Evolutionary conservation across 2,329 filamentous ascomycete genomes (phyloP), one percentile per base, ranked within the genome.

Genomic region (Thermothelomyces thermophilus): DNA sequence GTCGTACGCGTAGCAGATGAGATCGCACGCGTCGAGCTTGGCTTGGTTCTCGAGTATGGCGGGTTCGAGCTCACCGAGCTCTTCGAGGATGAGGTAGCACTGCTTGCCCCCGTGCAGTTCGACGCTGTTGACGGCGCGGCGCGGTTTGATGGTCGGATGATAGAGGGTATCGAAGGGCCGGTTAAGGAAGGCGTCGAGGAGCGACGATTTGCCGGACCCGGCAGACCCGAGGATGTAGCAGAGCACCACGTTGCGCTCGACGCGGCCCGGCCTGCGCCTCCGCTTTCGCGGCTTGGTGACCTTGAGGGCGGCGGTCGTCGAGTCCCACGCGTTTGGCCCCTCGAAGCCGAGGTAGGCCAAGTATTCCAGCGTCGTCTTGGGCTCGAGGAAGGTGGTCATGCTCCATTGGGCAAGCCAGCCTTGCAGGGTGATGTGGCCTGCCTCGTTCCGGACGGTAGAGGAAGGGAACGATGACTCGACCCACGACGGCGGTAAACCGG

Each of bases 391-490:
- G 0, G 93, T 98, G 0, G 93, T 98, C 93, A 98, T 98, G 65
- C 90, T 96, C 93, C 93, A 98, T 62, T 98, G 93, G 3, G 93
- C 93, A 33, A 98, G 79, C 93, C 93, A 98, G 2, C 93, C 93
- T 67, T 98, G 93, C 3, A 98, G 74, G 1, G 93, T 98, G 54
- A 98, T 90, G 65, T 97, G 82, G 0, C 93, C 93, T 8, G 88
- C 89, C 68, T 98, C 93, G 63, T 96, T 97, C 36, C 89, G 84
- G 16, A 97, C 91, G 0, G 93, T 96, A 20, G 89, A 95, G 0
- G 87, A 90, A 1, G 93, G 93, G 62, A 98, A 98, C 0, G 82
- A 87, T 1, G 86, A 86, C 56, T 96, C 90, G 0, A 82, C 73
- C 93, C 93, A 98, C 0, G 87, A 91, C 3, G 79, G 70, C 0